Conservation (phyloP, 768 basidiomycete genomes). For the Hygrocybe punicea region DNA sequence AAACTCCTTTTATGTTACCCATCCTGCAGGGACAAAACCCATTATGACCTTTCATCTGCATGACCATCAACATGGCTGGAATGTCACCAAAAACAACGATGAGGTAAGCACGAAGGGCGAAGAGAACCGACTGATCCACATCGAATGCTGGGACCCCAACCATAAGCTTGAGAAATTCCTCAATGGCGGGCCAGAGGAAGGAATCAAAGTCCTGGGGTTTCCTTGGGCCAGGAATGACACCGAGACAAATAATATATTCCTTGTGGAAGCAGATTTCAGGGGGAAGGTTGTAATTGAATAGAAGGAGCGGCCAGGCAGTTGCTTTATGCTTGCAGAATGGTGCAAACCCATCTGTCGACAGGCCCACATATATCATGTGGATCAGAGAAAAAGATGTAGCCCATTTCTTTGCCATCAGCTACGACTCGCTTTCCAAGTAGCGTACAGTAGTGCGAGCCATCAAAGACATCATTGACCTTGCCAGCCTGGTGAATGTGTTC, state of each 20-base stretch:
- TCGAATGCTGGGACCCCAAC: constrained; percentile 38
- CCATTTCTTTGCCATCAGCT: constrained; percentile 19
- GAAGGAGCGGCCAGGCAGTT: constrained; percentile 38
- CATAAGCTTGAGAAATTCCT: constrained; percentile 34
- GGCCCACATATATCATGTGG: constrained; percentile 35
- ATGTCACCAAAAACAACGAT: constrained; percentile 19
- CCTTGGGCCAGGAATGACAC: constrained; percentile 43
- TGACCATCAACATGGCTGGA: constrained; percentile 6
- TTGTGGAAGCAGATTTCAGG: constrained; percentile 35
- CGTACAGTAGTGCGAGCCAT: constrained; percentile 27
- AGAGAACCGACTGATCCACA: constrained; percentile 24
- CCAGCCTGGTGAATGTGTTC: constrained; percentile 8
- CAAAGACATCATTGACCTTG: constrained; percentile 34
- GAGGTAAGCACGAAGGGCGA: constrained; percentile 26
- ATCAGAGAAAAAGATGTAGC: constrained; percentile 32
- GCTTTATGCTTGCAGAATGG: constrained; percentile 28
- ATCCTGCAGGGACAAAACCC: constrained; percentile 25
- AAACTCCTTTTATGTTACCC: constrained; percentile 28
- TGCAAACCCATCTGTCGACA: constrained; percentile 39
- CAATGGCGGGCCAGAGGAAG: constrained; percentile 34
- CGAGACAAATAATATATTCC: constrained; percentile 32
- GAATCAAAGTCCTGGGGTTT: constrained; percentile 39
- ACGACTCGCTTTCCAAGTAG: constrained; percentile 20
- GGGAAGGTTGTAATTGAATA: constrained; percentile 43
- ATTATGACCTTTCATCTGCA: constrained; percentile 38